These are phyloP conservation scores for Cladophialophora exuberans DNA, from an alignment of 2,329 filamentous ascomycete genomes.

Conservation along the genomic window DNA sequence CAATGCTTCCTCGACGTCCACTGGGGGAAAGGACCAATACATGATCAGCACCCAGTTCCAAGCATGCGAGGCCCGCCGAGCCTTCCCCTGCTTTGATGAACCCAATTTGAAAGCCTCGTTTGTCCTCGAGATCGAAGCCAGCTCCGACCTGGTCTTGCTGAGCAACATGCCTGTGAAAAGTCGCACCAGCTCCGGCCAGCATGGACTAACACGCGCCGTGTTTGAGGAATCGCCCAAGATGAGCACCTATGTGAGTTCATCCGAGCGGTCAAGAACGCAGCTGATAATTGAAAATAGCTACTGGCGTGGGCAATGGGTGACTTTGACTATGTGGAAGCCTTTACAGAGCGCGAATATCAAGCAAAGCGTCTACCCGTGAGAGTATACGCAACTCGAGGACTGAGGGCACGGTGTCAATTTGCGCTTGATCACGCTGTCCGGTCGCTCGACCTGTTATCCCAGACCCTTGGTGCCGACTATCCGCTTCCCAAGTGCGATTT, in stretches of 20 bases:
- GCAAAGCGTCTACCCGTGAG: conserved; percentile 89
- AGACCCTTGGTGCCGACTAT: conserved; percentile 90
- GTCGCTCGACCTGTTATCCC: conserved; percentile 95
- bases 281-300: conserved; percentile 87
- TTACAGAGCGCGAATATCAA: conserved; percentile 87
- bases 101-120: conserved; percentile 95
- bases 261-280: conserved; percentile 82
- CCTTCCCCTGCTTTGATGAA: conserved; percentile 97
- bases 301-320: conserved; percentile 94
- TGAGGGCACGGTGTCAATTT: conserved; percentile 88
- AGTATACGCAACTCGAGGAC: conserved; percentile 92
- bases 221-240: conserved; percentile 85
- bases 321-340: conserved; percentile 93
- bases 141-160: conserved; percentile 82
- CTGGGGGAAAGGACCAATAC: conserved; percentile 61
- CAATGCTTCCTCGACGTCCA: too few species aligned
- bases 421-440: conserved; percentile 89
- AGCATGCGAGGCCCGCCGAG: conserved; percentile 87
- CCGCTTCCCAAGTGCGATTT: conserved; percentile 93
- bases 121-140: conserved; percentile 87
- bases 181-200: conserved; percentile 63
- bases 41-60: conserved; percentile 98
- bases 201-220: conserved; percentile 64
- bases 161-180: conserved; percentile 92
- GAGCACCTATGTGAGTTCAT: conserved; percentile 75